These are phyloP conservation scores for Digitaria exilis DNA, from an alignment of 202 grass and related monocot species.

Conservation along the genomic window DNA sequence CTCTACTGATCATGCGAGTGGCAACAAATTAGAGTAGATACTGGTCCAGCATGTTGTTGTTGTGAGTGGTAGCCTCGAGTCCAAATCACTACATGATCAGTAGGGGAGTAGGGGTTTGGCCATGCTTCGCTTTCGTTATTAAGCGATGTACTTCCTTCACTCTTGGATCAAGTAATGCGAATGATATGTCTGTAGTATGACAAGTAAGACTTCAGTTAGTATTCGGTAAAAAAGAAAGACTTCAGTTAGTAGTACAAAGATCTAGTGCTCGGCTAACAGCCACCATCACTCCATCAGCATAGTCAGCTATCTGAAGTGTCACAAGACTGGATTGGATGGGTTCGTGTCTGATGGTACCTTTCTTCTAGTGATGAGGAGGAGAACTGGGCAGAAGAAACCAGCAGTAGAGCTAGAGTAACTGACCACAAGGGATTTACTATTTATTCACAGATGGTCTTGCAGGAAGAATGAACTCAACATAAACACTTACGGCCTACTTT, in stretches of 20 bases:
- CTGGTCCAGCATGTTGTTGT: conserved; percentile 2
- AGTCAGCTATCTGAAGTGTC: conserved; percentile 25
- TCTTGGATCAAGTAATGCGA: conserved; percentile 31
- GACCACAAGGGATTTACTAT: neutral
- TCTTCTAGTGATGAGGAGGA: neutral
- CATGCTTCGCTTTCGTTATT: conserved; percentile 48
- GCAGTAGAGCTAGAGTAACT: neutral
- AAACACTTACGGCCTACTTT: no score
- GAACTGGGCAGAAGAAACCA: neutral
- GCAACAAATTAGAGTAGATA: neutral
- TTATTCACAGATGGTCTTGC: neutral
- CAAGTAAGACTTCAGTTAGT: no score
- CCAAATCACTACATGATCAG: conserved; percentile 39
- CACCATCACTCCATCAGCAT: conserved; percentile 13
- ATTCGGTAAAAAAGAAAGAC: no score
- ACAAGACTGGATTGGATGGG: neutral
- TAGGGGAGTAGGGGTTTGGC: conserved; percentile 40
- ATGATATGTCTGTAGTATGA: conserved; percentile 11
- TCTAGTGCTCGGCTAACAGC: conserved; percentile 1
- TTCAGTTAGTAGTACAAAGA: conserved; percentile 15
- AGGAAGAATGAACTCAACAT: neutral
- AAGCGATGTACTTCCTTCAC: conserved; percentile 35
- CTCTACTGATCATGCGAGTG: neutral
- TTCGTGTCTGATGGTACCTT: neutral
- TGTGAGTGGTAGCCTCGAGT: conserved; percentile 42